A percentile compares a stretch with the other conserved stretches of the same genome.
Conservation (phyloP, 805 yeast species). For the Candida peoriensis region DNA sequence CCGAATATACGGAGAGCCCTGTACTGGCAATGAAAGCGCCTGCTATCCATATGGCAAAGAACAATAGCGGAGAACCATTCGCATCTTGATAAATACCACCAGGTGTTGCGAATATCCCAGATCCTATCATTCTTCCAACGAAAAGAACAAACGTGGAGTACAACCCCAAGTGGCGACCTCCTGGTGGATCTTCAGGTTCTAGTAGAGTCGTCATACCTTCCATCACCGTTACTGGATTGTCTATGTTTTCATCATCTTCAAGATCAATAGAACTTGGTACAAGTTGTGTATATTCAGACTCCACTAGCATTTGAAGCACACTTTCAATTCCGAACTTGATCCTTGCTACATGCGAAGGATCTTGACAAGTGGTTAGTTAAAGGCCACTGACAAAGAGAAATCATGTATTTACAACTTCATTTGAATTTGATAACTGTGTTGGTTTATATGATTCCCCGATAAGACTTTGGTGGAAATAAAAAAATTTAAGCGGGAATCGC, state of each 20-base stretch:
- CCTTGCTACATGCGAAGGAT: too few relatives aligned
- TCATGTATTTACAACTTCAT: too few relatives aligned
- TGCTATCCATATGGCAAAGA: slow-evolving; percentile 54
- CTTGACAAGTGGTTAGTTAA: too few relatives aligned
- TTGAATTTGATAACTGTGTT: too few relatives aligned
- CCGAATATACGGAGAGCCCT: slow-evolving; percentile 60
- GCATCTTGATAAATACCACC: slow-evolving; percentile 36
- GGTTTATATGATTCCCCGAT: not conserved
- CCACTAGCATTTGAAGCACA: too few relatives aligned
- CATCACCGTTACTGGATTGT: slow-evolving; percentile 4
- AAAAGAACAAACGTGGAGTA: slow-evolving; percentile 58
- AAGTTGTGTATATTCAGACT: too few relatives aligned
- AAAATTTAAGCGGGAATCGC: not conserved
- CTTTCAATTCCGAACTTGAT: too few relatives aligned
- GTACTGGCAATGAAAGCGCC: slow-evolving; percentile 58
- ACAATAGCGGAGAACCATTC: slow-evolving; percentile 59
- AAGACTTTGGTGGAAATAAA: not conserved
- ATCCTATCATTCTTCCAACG: slow-evolving; percentile 64
- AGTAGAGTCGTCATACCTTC: slow-evolving; percentile 6
- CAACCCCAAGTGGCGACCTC: slow-evolving; percentile 66
- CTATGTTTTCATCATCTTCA: slow-evolving; percentile 12
- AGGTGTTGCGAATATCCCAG: slow-evolving; percentile 72
- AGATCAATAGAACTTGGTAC: slow-evolving; percentile 5
- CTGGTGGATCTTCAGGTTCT: slow-evolving; percentile 36
- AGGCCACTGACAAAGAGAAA: too few relatives aligned